Conservation (phyloP, 1,139 yeast species). For the Scheffersomyces segobiensis region DNA sequence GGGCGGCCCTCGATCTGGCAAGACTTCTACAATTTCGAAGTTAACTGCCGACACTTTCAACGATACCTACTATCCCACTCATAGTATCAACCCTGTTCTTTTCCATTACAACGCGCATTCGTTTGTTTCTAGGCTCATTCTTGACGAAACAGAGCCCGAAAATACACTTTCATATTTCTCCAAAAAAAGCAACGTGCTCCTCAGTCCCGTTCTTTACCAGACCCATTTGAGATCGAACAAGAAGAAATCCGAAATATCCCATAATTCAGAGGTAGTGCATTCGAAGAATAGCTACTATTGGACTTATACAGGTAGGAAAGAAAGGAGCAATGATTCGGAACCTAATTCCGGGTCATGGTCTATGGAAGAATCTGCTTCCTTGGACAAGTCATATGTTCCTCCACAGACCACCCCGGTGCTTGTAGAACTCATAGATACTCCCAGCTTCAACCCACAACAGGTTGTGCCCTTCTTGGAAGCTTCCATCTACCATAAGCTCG, state of each 20-base stretch:
- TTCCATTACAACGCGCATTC: constrained; percentile 52
- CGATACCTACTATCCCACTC: constrained; percentile 70
- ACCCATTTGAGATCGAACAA: constrained; percentile 9
- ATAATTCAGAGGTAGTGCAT: constrained; percentile 7
- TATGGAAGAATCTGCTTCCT: background rate
- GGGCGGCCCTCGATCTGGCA: constrained; percentile 57
- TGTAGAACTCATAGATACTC: constrained; percentile 71
- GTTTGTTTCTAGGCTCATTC: constrained; percentile 37
- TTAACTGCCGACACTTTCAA: constrained; percentile 47
- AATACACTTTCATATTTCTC: constrained; percentile 13
- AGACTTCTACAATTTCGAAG: constrained; percentile 53
- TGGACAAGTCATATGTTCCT: constrained; percentile 12
- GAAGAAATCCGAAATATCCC: background rate
- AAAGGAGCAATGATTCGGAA: background rate
- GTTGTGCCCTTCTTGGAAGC: constrained; percentile 75
- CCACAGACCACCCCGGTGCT: constrained; percentile 60
- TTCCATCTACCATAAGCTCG: constrained; percentile 61
- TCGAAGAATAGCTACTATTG: constrained; percentile 26
- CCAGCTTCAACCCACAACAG: constrained; percentile 62
- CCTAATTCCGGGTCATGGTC: background rate
- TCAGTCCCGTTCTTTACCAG: constrained; percentile 33
- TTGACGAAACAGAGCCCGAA: constrained; percentile 43
- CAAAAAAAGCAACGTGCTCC: constrained; percentile 14
- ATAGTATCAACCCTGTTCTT: constrained; percentile 51
- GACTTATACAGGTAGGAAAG: constrained; percentile 14